phyloP scores from a whole-genome alignment of 1,284 basidiomycete genomes.

The Filobasidium uniguttulatum region DNA sequence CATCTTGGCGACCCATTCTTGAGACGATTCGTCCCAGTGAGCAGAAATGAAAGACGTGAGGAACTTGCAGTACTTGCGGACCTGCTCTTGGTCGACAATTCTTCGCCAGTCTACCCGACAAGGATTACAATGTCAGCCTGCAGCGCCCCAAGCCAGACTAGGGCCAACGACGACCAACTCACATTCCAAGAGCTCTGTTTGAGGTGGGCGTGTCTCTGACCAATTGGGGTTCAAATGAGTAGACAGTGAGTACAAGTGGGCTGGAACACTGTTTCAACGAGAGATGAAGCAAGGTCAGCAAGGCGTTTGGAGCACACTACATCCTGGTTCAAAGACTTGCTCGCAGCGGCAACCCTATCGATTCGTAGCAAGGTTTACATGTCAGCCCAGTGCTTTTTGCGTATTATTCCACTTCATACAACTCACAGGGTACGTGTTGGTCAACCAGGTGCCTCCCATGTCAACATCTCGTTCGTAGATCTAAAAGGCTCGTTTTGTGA shows the following conservation, averaged over 20 bases:
- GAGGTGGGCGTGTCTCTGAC: constrained; percentile 18
- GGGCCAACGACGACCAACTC: neutral
- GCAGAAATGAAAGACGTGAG: constrained; percentile 11
- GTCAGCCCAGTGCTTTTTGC: no score
- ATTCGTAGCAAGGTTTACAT: constrained; percentile 1
- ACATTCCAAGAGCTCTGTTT: constrained; percentile 17
- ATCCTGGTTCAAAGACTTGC: constrained; percentile 15
- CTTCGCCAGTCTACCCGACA: constrained; percentile 9
- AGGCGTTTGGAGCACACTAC: no score
- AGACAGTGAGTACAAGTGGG: constrained; percentile 18
- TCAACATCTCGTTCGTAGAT: constrained; percentile 23
- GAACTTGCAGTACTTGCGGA: constrained; percentile 10
- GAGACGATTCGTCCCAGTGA: constrained; percentile 5
- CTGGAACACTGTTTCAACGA: constrained; percentile 14
- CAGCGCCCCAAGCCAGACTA: neutral
- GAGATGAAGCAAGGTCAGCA: neutral
- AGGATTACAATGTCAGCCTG: neutral
- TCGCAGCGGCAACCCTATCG: constrained; percentile 26
- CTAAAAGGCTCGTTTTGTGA: neutral
- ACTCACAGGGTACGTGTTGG: constrained; percentile 20
- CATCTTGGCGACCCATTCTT: constrained; percentile 3
- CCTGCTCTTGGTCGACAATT: constrained; percentile 5
- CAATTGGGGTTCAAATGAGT: constrained; percentile 17
- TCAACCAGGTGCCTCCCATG: constrained; percentile 19
- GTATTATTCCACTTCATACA: no score